Evolutionary conservation across 1,284 basidiomycete species (phyloP).

Genomic region (Malassezia furfur): DNA sequence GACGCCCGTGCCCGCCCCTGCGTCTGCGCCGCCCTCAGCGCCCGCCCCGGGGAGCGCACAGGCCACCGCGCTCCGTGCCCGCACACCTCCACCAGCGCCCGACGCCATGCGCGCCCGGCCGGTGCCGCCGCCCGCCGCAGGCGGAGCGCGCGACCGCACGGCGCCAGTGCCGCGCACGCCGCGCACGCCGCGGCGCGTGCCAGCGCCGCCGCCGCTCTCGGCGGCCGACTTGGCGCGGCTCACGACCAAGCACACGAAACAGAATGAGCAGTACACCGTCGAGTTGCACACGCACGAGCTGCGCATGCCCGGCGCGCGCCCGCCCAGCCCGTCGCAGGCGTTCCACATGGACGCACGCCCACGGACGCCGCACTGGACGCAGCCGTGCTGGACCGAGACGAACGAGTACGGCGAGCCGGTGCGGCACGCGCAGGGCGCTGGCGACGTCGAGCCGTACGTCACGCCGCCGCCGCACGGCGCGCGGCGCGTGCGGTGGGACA

Average conservation of each 20-base stretch:
- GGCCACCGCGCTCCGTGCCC: too few species aligned
- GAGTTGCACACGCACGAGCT: conserved; percentile 2
- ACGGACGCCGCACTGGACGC: not conserved
- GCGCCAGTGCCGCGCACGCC: not conserved
- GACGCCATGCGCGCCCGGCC: too few species aligned
- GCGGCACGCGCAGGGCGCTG: conserved; percentile 11
- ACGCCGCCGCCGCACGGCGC: conserved; percentile 9
- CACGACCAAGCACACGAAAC: conserved; percentile 9
- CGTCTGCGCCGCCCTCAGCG: too few species aligned
- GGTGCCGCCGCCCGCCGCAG: too few species aligned
- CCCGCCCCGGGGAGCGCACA: too few species aligned
- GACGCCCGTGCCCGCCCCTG: too few species aligned
- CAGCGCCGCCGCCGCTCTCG: conserved; percentile 6
- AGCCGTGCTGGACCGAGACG: not conserved
- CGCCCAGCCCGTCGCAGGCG: conserved; percentile 11
- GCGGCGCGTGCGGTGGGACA: conserved; percentile 13
- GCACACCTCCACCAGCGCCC: too few species aligned
- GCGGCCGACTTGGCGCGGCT: conserved; percentile 8
- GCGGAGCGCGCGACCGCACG: too few species aligned
- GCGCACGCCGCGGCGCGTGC: not conserved
- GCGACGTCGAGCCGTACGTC: conserved; percentile 10
- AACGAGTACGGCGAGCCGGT: conserved; percentile 8
- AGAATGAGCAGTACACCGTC: conserved; percentile 14
- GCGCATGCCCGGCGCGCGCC: conserved; percentile 8
- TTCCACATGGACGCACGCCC: conserved; percentile 1